Conservation (phyloP, 2,329 filamentous ascomycete species). For the Coniochaeta sp. region DNA sequence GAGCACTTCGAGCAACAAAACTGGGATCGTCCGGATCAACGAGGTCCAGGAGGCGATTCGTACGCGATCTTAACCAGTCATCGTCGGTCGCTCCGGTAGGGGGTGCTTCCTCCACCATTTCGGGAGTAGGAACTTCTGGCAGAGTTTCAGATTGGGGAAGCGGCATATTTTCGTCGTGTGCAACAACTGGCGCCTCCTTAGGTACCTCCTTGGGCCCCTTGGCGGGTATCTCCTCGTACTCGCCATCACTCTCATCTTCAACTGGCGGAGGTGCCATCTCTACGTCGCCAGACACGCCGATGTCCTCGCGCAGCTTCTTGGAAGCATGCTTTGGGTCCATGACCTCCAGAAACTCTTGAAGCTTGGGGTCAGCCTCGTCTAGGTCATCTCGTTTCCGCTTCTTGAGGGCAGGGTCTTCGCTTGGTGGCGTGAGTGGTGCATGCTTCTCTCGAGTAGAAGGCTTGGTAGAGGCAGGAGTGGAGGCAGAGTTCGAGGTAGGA, state of each 20-base stretch:
- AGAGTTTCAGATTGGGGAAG: conserved; percentile 2
- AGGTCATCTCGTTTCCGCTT: conserved; percentile 61
- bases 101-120: not conserved
- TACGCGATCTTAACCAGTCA: conserved; percentile 88
- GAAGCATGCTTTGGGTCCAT: conserved; percentile 64
- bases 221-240: conserved; percentile 61
- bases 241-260: conserved; percentile 59
- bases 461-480: conserved; percentile 2
- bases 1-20: conserved; percentile 13
- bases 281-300: conserved; percentile 17
- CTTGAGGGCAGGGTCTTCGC: conserved; percentile 35
- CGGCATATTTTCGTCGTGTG: not conserved
- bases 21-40: conserved; percentile 62
- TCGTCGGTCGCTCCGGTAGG: conserved; percentile 55
- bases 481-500: not conserved
- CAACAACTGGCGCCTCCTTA: conserved; percentile 16
- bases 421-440: conserved; percentile 12
- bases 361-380: conserved; percentile 63
- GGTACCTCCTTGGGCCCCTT: conserved; percentile 39
- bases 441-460: conserved; percentile 8
- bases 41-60: conserved; percentile 77
- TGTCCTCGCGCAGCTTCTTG: conserved; percentile 53
- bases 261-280: conserved; percentile 10
- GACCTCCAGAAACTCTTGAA: conserved; percentile 78
- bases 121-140: not conserved